Conservation (phyloP, 345 rosid species). For the Pistacia atlantica region DNA sequence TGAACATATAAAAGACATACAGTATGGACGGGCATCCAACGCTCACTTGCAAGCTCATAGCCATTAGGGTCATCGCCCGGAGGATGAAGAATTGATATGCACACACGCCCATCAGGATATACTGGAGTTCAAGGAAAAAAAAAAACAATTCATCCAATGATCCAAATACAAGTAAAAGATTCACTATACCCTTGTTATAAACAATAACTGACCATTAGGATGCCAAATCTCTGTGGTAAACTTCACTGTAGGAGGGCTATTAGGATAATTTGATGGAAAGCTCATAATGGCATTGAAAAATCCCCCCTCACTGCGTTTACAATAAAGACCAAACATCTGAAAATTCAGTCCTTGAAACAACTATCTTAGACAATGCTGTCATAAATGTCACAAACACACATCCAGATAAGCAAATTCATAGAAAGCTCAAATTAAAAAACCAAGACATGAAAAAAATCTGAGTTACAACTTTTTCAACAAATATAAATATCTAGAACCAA, state of each 20-base stretch:
- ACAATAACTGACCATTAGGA: constrained; percentile 70
- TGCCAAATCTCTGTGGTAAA: constrained; percentile 97
- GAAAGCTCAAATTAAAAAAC: not conserved
- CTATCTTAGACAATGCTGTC: not conserved
- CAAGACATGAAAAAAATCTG: not conserved
- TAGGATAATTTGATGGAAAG: constrained; percentile 90
- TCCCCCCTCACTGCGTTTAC: constrained; percentile 88
- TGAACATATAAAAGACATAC: constrained; percentile 41
- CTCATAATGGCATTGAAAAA: constrained; percentile 93
- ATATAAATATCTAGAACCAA: not conserved
- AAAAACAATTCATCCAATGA: not conserved
- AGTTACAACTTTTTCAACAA: not conserved
- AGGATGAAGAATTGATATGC: constrained; percentile 98
- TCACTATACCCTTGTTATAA: not conserved
- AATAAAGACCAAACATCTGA: constrained; percentile 7
- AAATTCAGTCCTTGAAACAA: not conserved
- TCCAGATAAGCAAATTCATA: not conserved
- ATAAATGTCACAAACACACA: not conserved
- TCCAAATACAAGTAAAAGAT: not conserved
- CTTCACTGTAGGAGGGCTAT: constrained; percentile 87
- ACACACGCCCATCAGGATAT: constrained; percentile 90
- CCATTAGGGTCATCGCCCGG: constrained; percentile 99
- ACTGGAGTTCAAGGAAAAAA: constrained; percentile 42
- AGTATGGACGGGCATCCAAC: constrained; percentile 96
- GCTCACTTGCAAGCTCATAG: constrained; percentile 97